Percentiles rank a stretch among this genome's conserved stretches.
phyloP scores from a whole-genome alignment of 139 green algal genomes.

The Coelastrella sp. region DNA sequence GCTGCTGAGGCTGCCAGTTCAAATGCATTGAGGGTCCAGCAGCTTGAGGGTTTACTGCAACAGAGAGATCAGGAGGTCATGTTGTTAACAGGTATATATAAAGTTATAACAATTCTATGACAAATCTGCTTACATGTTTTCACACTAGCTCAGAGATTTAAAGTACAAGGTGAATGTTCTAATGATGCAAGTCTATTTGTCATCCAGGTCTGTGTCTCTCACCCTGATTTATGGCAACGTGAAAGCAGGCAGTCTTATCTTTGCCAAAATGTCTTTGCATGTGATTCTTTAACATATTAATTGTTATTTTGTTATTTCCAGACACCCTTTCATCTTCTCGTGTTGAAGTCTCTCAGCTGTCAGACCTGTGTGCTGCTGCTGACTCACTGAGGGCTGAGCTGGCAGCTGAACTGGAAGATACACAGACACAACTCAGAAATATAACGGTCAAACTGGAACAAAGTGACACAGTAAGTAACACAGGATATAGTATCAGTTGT shows the following conservation, averaged over 20 bases:
- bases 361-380: neutral
- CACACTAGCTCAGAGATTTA: too few relatives aligned
- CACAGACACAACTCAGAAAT: neutral
- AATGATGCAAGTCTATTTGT: too few relatives aligned
- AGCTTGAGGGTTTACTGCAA: neutral
- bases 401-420: constrained; percentile 8
- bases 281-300: neutral
- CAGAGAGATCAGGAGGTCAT: constrained; percentile 17
- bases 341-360: neutral
- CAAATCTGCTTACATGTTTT: too few relatives aligned
- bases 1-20: neutral
- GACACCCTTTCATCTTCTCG: neutral
- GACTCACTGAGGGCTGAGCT: constrained; percentile 13
- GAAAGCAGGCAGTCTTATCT: too few relatives aligned
- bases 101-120: too few relatives aligned
- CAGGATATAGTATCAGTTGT: too few relatives aligned
- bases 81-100: too few relatives aligned
- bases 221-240: too few relatives aligned
- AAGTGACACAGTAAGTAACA: neutral
- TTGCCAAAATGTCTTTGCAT: too few relatives aligned
- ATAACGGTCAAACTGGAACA: neutral
- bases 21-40: neutral
- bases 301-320: neutral
- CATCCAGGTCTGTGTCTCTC: too few relatives aligned
- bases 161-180: too few relatives aligned